Evolutionary conservation across 225 moss, liverwort and hornwort species (phyloP).

Genomic region (Polytrichum commune): DNA sequence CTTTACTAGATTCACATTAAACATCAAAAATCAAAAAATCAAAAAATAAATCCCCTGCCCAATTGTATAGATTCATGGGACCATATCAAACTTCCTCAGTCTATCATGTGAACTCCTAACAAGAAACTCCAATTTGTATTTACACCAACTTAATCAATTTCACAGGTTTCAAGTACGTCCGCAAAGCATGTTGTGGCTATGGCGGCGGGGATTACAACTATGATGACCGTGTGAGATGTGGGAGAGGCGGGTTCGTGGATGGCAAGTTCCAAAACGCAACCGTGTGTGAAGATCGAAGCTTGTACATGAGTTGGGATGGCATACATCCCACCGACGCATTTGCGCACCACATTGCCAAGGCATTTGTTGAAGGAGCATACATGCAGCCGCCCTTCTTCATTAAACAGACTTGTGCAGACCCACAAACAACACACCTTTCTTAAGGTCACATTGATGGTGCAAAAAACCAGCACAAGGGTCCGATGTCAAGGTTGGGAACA

Average conservation of each 20-base stretch:
- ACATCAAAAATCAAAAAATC: too few species aligned
- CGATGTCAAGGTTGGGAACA: too few species aligned
- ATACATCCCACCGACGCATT: conserved; percentile 27
- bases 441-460: too few species aligned
- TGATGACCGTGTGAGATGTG: background rate
- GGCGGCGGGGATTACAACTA: conserved; percentile 13
- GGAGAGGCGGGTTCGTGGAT: background rate
- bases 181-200: conserved; percentile 37
- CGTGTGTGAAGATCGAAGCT: conserved; percentile 20
- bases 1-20: too few species aligned
- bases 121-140: too few species aligned
- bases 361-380: conserved; percentile 22
- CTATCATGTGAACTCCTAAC: too few species aligned
- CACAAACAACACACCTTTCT: too few species aligned
- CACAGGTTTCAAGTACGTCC: conserved; percentile 32
- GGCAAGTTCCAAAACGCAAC: conserved; percentile 7
- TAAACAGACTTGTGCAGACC: background rate
- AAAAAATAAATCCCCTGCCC: too few species aligned
- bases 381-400: conserved; percentile 24
- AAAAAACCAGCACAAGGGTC: too few species aligned
- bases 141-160: background rate
- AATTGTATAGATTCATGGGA: too few species aligned
- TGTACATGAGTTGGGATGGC: conserved; percentile 38
- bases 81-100: too few species aligned
- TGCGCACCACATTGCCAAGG: conserved; percentile 32